Percentiles rank a stretch among this genome's conserved stretches.
These are phyloP conservation scores for Wickerhamomyces rabaulensis DNA, from an alignment of 805 yeast genomes.

Conservation along the genomic window DNA sequence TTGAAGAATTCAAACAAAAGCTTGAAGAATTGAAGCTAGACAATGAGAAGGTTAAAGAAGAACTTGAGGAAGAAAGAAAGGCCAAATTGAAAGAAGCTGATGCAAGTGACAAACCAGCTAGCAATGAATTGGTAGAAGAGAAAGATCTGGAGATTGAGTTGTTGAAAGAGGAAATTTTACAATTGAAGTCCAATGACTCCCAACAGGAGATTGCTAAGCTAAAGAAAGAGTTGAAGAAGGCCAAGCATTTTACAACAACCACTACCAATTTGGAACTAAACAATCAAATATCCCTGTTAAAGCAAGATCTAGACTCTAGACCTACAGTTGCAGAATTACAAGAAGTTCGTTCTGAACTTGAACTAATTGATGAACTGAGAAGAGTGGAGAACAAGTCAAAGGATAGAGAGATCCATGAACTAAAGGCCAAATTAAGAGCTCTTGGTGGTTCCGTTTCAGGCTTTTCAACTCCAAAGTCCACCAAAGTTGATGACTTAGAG, in stretches of 20 bases:
- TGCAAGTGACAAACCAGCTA: neutral
- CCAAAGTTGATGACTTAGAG: neutral
- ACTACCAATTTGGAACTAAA: slow-evolving; percentile 23
- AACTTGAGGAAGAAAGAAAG: neutral
- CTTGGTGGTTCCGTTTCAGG: neutral
- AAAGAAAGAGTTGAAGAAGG: slow-evolving; percentile 1
- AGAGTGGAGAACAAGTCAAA: slow-evolving; percentile 25
- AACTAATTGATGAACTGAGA: slow-evolving; percentile 31
- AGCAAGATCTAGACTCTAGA: slow-evolving; percentile 25
- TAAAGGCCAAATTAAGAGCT: slow-evolving; percentile 13
- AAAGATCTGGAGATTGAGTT: slow-evolving; percentile 19
- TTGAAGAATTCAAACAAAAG: neutral
- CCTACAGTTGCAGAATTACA: slow-evolving; percentile 38
- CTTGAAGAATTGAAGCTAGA: neutral
- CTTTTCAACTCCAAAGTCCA: neutral
- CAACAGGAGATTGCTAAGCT: neutral
- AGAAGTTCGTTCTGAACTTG: slow-evolving; percentile 42
- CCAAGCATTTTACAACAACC: neutral
- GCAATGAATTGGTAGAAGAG: slow-evolving; percentile 14
- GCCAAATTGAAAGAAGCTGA: neutral
- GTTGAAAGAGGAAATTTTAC: slow-evolving; percentile 18
- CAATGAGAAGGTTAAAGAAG: neutral
- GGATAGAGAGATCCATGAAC: slow-evolving; percentile 18
- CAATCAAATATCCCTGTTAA: slow-evolving; percentile 16
- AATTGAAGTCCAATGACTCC: slow-evolving; percentile 7